Percentiles rank a stretch among this genome's conserved stretches.
Conservation (phyloP, 208 protist genomes). For the Vickermania ingenoplastis region DNA sequence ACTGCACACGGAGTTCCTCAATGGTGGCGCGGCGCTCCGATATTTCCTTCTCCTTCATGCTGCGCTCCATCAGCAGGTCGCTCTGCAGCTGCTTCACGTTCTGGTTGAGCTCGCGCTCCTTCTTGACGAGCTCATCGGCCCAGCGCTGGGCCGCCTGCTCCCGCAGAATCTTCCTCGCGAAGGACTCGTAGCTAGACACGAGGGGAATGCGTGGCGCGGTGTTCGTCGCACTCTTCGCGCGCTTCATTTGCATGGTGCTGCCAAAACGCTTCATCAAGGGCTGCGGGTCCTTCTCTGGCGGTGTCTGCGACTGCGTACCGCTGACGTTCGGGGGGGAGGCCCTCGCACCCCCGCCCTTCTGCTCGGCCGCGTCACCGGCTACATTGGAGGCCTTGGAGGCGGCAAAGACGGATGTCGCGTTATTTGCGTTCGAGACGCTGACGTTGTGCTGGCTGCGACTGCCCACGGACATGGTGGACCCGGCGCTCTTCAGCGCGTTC, state of each 20-base stretch:
- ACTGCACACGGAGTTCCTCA: constrained; percentile 38
- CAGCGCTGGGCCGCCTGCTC: constrained; percentile 82
- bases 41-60: constrained; percentile 73
- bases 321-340: not conserved
- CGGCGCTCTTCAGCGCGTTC: not conserved
- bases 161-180: constrained; percentile 73
- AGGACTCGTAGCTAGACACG: constrained; percentile 51
- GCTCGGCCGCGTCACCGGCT: not conserved
- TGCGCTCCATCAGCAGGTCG: constrained; percentile 66
- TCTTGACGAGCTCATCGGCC: constrained; percentile 78
- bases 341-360: not conserved
- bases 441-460: constrained; percentile 1
- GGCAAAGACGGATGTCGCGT: not conserved
- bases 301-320: constrained; percentile 10
- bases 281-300: constrained; percentile 4
- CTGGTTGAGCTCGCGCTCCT: constrained; percentile 85
- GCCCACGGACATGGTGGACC: constrained; percentile 2
- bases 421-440: not conserved
- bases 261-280: constrained; percentile 43
- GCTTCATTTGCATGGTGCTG: constrained; percentile 49
- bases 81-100: constrained; percentile 90
- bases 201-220: constrained; percentile 55
- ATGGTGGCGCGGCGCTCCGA: constrained; percentile 53
- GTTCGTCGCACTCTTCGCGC: constrained; percentile 10
- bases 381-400: constrained; percentile 4